Conservation (phyloP, 2,329 filamentous ascomycete species). For the Xylaria sp. region DNA sequence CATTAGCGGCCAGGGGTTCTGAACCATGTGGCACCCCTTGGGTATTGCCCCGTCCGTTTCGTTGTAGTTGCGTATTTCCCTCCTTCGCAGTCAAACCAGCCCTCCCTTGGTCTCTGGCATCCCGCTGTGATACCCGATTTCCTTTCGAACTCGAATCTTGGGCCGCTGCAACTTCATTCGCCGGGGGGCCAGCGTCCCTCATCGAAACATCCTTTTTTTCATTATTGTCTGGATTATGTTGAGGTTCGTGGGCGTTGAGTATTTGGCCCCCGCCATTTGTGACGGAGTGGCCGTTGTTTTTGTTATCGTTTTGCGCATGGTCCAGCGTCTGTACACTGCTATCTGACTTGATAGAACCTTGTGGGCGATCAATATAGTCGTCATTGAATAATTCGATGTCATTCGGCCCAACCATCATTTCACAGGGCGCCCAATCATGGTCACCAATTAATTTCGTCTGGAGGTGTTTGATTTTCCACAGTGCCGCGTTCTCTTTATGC, state of each 20-base stretch:
- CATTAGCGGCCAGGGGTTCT: slow-evolving; percentile 6
- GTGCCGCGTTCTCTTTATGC: slow-evolving; percentile 73
- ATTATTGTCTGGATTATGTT: slow-evolving; percentile 16
- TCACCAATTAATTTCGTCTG: slow-evolving; percentile 77
- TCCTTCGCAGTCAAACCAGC: not conserved
- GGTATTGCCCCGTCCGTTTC: slow-evolving; percentile 12
- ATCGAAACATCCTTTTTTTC: slow-evolving; percentile 36
- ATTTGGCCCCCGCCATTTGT: slow-evolving; percentile 33
- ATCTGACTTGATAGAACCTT: slow-evolving; percentile 34
- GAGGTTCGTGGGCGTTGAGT: slow-evolving; percentile 15
- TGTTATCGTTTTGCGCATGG: slow-evolving; percentile 26
- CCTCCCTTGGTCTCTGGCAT: not conserved
- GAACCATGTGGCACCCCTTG: slow-evolving; percentile 1
- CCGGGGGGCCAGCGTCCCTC: slow-evolving; percentile 36
- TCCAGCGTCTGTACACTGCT: slow-evolving; percentile 31
- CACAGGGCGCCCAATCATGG: slow-evolving; percentile 69
- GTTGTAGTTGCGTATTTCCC: slow-evolving; percentile 1
- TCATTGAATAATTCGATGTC: slow-evolving; percentile 62
- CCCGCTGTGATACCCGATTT: slow-evolving; percentile 6
- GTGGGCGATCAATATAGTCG: slow-evolving; percentile 44
- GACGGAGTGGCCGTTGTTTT: slow-evolving; percentile 28
- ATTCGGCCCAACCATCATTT: slow-evolving; percentile 60
- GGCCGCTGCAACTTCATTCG: slow-evolving; percentile 27
- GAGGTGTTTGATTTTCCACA: slow-evolving; percentile 77
- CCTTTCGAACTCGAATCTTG: slow-evolving; percentile 32